Evolutionary conservation across 352 stramenopile genomes (phyloP).

Genomic region (Pythium sp.): DNA sequence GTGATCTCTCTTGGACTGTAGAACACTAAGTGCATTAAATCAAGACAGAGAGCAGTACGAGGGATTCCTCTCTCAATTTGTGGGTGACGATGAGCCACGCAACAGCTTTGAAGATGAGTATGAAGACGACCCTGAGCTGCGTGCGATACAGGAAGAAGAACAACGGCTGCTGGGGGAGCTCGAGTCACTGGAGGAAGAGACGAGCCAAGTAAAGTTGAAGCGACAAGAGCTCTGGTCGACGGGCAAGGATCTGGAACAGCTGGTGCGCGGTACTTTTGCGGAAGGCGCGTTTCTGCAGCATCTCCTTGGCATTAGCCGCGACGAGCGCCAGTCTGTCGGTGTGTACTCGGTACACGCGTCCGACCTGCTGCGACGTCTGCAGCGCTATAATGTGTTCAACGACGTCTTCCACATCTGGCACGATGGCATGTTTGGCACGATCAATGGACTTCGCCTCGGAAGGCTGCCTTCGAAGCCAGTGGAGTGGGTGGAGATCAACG

Average conservation of each 20-base stretch:
- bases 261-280: conserved; percentile 68
- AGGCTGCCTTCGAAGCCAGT: conserved; percentile 77
- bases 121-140: conserved; percentile 45
- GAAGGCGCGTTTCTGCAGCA: conserved; percentile 80
- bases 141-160: conserved; percentile 65
- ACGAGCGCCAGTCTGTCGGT: conserved; percentile 72
- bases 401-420: conserved; percentile 93
- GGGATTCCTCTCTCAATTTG: conserved; percentile 50
- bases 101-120: conserved; percentile 35
- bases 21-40: conserved; percentile 41
- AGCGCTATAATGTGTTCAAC: conserved; percentile 88
- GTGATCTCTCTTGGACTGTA: conserved; percentile 13
- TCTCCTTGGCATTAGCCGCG: conserved; percentile 60
- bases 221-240: conserved; percentile 73
- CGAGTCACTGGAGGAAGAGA: conserved; percentile 57
- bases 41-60: conserved; percentile 55
- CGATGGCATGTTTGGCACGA: conserved; percentile 85
- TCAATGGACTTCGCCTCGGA: conserved; percentile 85
- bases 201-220: conserved; percentile 45
- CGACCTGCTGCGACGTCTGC: conserved; percentile 72
- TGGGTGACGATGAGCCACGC: conserved; percentile 28
- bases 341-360: conserved; percentile 80
- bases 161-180: conserved; percentile 47
- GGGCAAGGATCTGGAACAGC: conserved; percentile 62
- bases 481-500: conserved; percentile 91